These are phyloP conservation scores for Thelonectria olida DNA, from an alignment of 2,329 filamentous ascomycete species.

Conservation along the genomic window DNA sequence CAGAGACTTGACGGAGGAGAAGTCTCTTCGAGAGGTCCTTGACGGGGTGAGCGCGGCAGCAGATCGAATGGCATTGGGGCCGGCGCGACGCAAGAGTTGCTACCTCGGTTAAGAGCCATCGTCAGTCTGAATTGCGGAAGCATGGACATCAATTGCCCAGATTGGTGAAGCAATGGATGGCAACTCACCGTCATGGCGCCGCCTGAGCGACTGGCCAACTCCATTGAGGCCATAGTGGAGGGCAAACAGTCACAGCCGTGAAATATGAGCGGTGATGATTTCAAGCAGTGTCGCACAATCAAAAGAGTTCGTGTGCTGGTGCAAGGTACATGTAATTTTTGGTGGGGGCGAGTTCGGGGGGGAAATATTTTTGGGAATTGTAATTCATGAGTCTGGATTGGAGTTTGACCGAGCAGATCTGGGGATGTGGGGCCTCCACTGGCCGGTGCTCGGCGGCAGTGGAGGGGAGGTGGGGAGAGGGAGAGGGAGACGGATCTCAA, in stretches of 20 bases:
- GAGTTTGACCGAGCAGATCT: slow-evolving; percentile 35
- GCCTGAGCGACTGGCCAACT: slow-evolving; percentile 59
- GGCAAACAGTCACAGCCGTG: slow-evolving; percentile 25
- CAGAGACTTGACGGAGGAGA: slow-evolving; percentile 54
- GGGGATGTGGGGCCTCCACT: slow-evolving; percentile 36
- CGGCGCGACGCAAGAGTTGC: slow-evolving; percentile 50
- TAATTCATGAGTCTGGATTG: slow-evolving; percentile 48
- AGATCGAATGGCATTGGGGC: slow-evolving; percentile 43
- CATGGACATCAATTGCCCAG: background rate
- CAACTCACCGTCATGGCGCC: slow-evolving; percentile 56
- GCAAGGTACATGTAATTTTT: slow-evolving; percentile 23
- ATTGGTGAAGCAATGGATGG: background rate
- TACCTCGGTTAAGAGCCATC: slow-evolving; percentile 32
- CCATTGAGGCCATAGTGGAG: slow-evolving; percentile 59
- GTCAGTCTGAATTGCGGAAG: background rate
- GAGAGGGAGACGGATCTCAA: no score
- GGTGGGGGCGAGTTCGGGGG: slow-evolving; percentile 42
- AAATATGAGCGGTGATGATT: slow-evolving; percentile 26
- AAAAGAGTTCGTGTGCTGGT: slow-evolving; percentile 11
- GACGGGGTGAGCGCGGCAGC: slow-evolving; percentile 38
- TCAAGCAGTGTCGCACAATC: background rate
- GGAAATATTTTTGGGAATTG: slow-evolving; percentile 45
- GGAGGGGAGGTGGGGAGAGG: background rate
- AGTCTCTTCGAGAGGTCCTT: slow-evolving; percentile 47
- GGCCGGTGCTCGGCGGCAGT: slow-evolving; percentile 16